Evolutionary conservation across 805 yeast species (phyloP).

Genomic region (Komagataella kurtzmanii): DNA sequence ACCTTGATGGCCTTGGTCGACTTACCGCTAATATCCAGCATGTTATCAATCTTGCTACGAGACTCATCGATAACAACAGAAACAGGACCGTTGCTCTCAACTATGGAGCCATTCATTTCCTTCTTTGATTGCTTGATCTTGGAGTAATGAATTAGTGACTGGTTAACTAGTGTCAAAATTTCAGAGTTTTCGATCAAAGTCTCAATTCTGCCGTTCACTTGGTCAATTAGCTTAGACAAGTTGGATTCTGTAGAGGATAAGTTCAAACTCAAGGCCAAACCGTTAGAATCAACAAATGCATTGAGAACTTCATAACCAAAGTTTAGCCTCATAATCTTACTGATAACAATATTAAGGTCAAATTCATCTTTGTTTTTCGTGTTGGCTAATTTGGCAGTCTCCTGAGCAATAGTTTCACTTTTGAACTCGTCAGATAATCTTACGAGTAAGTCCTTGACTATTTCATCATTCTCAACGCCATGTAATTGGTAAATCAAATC

Average conservation of each 20-base stretch:
- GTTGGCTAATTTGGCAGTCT: constrained; percentile 24
- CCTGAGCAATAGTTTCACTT: constrained; percentile 39
- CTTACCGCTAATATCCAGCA: constrained; percentile 12
- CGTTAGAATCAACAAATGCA: constrained; percentile 59
- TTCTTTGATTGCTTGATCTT: constrained; percentile 5
- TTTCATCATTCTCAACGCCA: constrained; percentile 40
- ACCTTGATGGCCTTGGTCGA: background rate
- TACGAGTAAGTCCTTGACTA: constrained; percentile 52
- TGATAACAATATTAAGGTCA: constrained; percentile 29
- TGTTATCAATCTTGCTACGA: constrained; percentile 7
- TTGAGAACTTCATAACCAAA: constrained; percentile 51
- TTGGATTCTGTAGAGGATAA: constrained; percentile 33
- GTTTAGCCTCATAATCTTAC: constrained; percentile 28
- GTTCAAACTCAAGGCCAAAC: constrained; percentile 49
- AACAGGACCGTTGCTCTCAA: constrained; percentile 11
- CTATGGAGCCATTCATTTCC: constrained; percentile 17
- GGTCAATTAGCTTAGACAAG: constrained; percentile 27
- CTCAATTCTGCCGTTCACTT: constrained; percentile 25
- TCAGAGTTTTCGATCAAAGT: constrained; percentile 24
- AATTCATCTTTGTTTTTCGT: constrained; percentile 11
- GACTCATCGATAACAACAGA: constrained; percentile 9
- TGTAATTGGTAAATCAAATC: constrained; percentile 55
- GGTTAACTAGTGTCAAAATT: constrained; percentile 32
- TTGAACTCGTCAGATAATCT: constrained; percentile 59
- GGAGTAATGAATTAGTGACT: constrained; percentile 15